Base-by-base conservation (phyloP, 2,329 filamentous ascomycete species). In the Fusarium fujikuroi region DNA sequence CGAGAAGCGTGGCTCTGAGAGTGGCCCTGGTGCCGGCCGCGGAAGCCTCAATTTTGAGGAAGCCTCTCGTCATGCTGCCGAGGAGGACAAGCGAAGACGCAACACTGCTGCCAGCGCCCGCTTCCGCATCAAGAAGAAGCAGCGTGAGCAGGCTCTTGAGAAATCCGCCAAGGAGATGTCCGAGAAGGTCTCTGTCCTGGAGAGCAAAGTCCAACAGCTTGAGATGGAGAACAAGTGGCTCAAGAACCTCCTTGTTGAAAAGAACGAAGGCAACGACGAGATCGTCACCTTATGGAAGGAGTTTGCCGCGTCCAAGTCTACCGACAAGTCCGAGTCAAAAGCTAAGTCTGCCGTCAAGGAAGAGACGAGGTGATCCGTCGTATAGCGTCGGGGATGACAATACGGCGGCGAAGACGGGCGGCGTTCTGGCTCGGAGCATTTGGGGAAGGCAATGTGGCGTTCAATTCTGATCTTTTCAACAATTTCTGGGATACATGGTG, bases 71-170 rank as follows among this genome's bases (percentile, higher is more conserved):
- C 75, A 91, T 10, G 92, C 92, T 18, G 94, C 94, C 28, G 94
- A 97, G 82, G 94, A 97, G 83, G 94, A 97, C 81, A 97, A 97
- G 85, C 92, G 94, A 56, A 91, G 94, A 66, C 91, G 94, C 73
- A 97, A 97, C 84, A 97, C 95, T 5, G 94, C 94, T 37, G 94
- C 94, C 62, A 95, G 92, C 74, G 94, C 94, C 23, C 92, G 94
- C 56, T 97, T 97, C 88, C 92, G 94, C 67, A 91, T 96, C 80
- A 97, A 97, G 90, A 97, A 97, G 92, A 97, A 97, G 90, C 93
- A 96, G 84, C 92, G 94, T 57, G 94, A 97, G 85, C 93, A 95
- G 82, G 92, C 93, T 14, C 90, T 97, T 59, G 93, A 95, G 82
- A 91, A 90, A 78, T 92, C 90, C 7, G 92, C 94, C 77, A 94